Evolutionary conservation across 2,329 filamentous ascomycete genomes (phyloP), one percentile per base, ranked within the genome.

Genomic region (Mollisia scopiformis): DNA sequence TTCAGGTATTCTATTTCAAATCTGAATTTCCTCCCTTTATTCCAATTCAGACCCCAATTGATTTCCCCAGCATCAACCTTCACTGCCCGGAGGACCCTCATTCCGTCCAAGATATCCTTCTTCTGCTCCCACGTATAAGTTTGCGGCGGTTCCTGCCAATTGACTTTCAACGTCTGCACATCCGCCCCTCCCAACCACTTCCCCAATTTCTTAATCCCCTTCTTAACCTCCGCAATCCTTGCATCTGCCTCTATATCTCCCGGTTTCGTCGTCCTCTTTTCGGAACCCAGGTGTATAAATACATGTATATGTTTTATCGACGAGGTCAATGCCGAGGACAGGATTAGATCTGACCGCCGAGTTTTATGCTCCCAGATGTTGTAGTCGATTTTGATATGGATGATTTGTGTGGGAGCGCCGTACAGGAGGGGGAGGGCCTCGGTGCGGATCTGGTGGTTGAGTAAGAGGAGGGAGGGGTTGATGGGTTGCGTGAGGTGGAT

Each of bases 201-300:
- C 28, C 65, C 53, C 16, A 65, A 31, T 47, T 71, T 71, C 58
- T 63, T 68, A 10, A 71, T 62, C 6, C 66, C 68, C 35, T 69
- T 71, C 52, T 63, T 62, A 1, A 71, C 64, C 39, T 67, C 65
- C 1, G 55, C 35, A 10, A 70, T 47, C 25, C 67, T 35, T 5
- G 67, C 64, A 25, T 61, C 62, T 6, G 62, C 63, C 46, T 78
- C 76, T 10, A 71, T 66, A 2, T 69, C 69, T 21, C 65, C 58
- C 1, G 71, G 75, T 66, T 72, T 73, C 50, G 66, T 73, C 58
- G 72, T 72, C 46, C 74, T 73, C 54, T 75, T 70, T 54, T 72
- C 70, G 35, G 57, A 59, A 10, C 69, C 70, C 2, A 71, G 61
- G 13, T 68, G 64, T 16, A 72, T 64, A 21, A 63, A 63, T 2